Percentiles rank a stretch among this genome's conserved stretches.
Conservation (phyloP, 495 filamentous ascomycete species). For the Daldinia loculata region DNA sequence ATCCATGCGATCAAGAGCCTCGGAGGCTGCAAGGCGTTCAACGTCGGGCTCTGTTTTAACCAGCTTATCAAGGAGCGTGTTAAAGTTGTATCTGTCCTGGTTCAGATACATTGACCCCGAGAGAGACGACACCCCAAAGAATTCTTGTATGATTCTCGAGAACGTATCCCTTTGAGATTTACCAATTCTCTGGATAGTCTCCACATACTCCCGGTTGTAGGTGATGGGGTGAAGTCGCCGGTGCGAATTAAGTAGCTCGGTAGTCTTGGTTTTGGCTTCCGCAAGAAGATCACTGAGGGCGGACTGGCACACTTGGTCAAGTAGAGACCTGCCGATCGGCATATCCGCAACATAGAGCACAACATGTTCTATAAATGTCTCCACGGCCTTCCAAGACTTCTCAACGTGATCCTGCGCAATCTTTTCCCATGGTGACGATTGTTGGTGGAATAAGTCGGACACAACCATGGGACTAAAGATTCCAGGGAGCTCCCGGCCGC, state of each 20-base stretch:
- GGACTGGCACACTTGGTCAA: conserved; percentile 45
- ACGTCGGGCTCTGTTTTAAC: conserved; percentile 47
- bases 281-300: conserved; percentile 41
- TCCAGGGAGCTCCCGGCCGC: conserved; percentile 57
- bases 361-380: conserved; percentile 44
- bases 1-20: conserved; percentile 58
- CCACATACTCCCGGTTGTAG: conserved; percentile 64
- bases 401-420: conserved; percentile 43
- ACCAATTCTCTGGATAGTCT: conserved; percentile 54
- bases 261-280: conserved; percentile 41
- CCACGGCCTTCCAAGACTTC: conserved; percentile 43
- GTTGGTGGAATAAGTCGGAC: conserved; percentile 54
- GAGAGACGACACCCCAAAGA: conserved; percentile 32
- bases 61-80: conserved; percentile 42
- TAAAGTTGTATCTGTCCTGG: conserved; percentile 37
- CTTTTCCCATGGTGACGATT: conserved; percentile 53
- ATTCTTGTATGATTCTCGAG: conserved; percentile 22
- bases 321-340: conserved; percentile 42
- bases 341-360: conserved; percentile 44
- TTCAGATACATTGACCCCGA: background rate
- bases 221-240: conserved; percentile 59
- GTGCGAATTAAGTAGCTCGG: conserved; percentile 49
- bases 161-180: conserved; percentile 34
- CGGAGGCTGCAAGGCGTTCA: conserved; percentile 53
- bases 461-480: conserved; percentile 58